A percentile compares a stretch with the other conserved stretches of the same genome.
These are phyloP conservation scores for Boletus patriciae DNA, from an alignment of 768 basidiomycete species.

Conservation along the genomic window DNA sequence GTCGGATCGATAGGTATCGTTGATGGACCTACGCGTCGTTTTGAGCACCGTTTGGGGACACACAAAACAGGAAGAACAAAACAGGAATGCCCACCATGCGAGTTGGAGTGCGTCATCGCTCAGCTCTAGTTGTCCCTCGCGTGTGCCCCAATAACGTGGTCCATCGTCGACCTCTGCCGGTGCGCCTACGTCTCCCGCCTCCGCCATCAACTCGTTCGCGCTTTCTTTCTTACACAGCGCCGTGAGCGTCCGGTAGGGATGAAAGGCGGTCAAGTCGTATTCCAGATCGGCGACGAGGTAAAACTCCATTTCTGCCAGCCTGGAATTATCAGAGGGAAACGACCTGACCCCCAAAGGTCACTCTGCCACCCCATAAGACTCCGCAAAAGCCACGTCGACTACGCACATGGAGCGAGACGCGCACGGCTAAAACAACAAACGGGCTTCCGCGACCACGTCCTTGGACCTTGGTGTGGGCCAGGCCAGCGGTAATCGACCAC, in stretches of 20 bases:
- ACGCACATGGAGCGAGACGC: slow-evolving; percentile 33
- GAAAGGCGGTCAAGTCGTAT: slow-evolving; percentile 90
- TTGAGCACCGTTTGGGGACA: neutral
- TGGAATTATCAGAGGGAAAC: slow-evolving; percentile 87
- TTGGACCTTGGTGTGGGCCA: too few species aligned
- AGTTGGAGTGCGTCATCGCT: slow-evolving; percentile 79
- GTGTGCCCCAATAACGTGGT: slow-evolving; percentile 75
- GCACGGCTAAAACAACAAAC: slow-evolving; percentile 70
- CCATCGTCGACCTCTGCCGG: slow-evolving; percentile 56
- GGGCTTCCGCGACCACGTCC: slow-evolving; percentile 81
- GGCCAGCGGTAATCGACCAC: too few species aligned
- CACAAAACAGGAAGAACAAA: slow-evolving; percentile 1
- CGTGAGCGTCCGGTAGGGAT: slow-evolving; percentile 89
- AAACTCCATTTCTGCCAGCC: slow-evolving; percentile 98
- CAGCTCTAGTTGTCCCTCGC: slow-evolving; percentile 77
- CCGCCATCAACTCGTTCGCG: slow-evolving; percentile 46
- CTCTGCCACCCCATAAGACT: slow-evolving; percentile 32
- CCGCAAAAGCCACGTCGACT: neutral
- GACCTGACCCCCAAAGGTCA: slow-evolving; percentile 71
- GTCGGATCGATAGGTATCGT: slow-evolving; percentile 93
- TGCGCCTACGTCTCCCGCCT: slow-evolving; percentile 55
- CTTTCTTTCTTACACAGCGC: slow-evolving; percentile 66
- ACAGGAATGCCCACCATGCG: slow-evolving; percentile 65
- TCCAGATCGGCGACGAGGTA: slow-evolving; percentile 96
- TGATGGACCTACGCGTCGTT: slow-evolving; percentile 74